A percentile compares a stretch with the other conserved stretches of the same genome.
phyloP scores from a whole-genome alignment of 2,329 filamentous ascomycete genomes.

The Colletotrichum viniferum region DNA sequence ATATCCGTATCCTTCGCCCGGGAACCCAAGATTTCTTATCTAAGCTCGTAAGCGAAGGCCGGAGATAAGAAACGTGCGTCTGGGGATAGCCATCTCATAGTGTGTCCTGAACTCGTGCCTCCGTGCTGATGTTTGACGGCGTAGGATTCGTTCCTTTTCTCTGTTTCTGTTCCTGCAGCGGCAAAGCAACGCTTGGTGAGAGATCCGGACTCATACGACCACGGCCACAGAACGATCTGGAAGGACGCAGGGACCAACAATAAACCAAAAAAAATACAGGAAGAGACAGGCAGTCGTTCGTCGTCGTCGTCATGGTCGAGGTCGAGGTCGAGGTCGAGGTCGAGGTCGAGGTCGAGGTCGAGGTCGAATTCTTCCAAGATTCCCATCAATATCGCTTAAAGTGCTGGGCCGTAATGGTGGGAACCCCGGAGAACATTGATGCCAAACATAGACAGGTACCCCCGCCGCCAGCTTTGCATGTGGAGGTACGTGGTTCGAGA shows the following conservation, averaged over 20 bases:
- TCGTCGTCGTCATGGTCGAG: neutral
- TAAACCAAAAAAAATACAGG: neutral
- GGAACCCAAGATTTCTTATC: neutral
- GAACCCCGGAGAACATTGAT: constrained; percentile 1
- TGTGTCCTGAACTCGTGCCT: neutral
- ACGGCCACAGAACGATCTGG: neutral
- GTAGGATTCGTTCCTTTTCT: neutral
- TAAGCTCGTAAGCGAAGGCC: neutral
- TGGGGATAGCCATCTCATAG: neutral
- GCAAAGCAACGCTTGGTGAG: neutral
- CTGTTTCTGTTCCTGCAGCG: neutral
- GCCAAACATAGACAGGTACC: constrained; percentile 14
- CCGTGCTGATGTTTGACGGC: neutral
- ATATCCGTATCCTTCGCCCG: neutral
- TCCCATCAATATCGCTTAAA: constrained; percentile 16
- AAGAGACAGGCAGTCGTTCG: neutral
- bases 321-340: neutral
- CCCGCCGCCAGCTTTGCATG: constrained; percentile 3
- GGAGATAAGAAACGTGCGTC: neutral
- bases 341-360: neutral
- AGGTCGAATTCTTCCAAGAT: neutral
- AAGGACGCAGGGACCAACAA: neutral
- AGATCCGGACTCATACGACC: constrained; percentile 1
- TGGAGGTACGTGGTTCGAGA: constrained; percentile 19
- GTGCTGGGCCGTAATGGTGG: constrained; percentile 6